phyloP scores from a whole-genome alignment of 805 yeast genomes.

The Kodamaea jinghongensis region DNA sequence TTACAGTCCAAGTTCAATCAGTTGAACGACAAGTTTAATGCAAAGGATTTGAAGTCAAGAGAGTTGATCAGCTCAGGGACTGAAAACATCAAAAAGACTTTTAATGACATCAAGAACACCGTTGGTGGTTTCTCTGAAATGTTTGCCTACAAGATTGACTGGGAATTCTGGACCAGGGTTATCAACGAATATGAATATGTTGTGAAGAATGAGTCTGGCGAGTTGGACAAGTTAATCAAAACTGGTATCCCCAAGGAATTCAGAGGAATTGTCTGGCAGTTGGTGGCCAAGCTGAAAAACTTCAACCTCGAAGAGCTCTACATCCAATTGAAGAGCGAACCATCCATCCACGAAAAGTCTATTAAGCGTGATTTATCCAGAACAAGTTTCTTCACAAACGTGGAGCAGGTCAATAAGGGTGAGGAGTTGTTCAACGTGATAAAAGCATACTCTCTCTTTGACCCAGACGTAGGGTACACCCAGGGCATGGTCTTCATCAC shows the following conservation, averaged over 20 bases:
- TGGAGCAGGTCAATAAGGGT: constrained; percentile 52
- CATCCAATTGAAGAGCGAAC: constrained; percentile 44
- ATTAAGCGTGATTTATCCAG: constrained; percentile 81
- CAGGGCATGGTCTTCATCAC: constrained; percentile 97
- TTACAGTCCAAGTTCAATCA: constrained; percentile 58
- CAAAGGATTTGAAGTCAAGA: constrained; percentile 50
- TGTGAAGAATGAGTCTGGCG: constrained; percentile 59
- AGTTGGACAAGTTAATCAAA: constrained; percentile 59
- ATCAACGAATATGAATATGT: constrained; percentile 73
- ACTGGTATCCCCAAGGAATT: constrained; percentile 82
- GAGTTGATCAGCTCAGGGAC: constrained; percentile 42
- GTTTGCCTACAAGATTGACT: constrained; percentile 47
- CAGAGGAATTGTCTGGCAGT: constrained; percentile 91
- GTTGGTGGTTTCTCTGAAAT: constrained; percentile 41
- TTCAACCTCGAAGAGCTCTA: constrained; percentile 59
- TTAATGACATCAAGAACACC: constrained; percentile 49
- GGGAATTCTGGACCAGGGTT: constrained; percentile 87
- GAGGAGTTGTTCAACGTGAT: constrained; percentile 71
- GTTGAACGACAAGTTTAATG: constrained; percentile 48
- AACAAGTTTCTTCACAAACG: constrained; percentile 72
- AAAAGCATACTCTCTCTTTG: constrained; percentile 80
- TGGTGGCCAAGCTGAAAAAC: constrained; percentile 76
- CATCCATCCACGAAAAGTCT: constrained; percentile 66
- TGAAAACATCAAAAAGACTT: constrained; percentile 36
- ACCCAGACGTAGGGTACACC: constrained; percentile 93